Base-by-base conservation (phyloP, 371 early-diverging fungal genomes). In the Apophysomyces trapeziformis region DNA sequence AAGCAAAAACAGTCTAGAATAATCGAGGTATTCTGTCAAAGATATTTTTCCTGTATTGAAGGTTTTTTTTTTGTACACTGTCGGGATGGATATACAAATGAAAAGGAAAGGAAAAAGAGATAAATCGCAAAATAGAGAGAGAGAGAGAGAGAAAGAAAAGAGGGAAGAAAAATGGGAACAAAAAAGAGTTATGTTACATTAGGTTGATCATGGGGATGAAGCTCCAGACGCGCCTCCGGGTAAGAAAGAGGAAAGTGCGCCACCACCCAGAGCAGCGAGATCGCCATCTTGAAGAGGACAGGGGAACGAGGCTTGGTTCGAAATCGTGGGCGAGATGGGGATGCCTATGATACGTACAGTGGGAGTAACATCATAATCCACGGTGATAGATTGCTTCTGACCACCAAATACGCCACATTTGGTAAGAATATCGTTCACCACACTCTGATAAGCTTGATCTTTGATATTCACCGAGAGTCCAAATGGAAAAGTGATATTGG, bases 401-500 rank as follows among this genome's bases (percentile, higher is more conserved):
- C 80, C 78, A 5, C 74, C 75, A 14, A 66, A 43, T 4, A 83
- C 21, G 14, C 87, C 87, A 67, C 87, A 87, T 13, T 74, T 74
- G 26, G 68, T 72, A 36, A 83, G 54, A 60, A 87, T 73, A 57
- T 85, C 86, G 46, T 65, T 60, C 11, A 84, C 38, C 32, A 85
- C 84, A 38, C 78, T 73, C 57, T 73, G 68, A 46, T 82, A 76
- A 4, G 46, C 58, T n/a, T 66, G 63, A 47, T 81, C 63, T 2
- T 60, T 35, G 9, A 80, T 63, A 41, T 80, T 68, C 37, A 85
- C 71, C 5, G 50, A 54, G 60, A 86, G 74, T 0, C 39, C 9
- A 43, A 87, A 82, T 5, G 86, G 85, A 63, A 87, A 87, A 4
- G 64, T 67, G 54, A 87, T 76, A 36, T 68, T 71, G 37, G 76